A percentile compares a stretch with the other conserved stretches of the same genome.
These are phyloP conservation scores for Nakaseomyces bracarensis DNA, from an alignment of 1,139 yeast genomes.

Conservation along the genomic window DNA sequence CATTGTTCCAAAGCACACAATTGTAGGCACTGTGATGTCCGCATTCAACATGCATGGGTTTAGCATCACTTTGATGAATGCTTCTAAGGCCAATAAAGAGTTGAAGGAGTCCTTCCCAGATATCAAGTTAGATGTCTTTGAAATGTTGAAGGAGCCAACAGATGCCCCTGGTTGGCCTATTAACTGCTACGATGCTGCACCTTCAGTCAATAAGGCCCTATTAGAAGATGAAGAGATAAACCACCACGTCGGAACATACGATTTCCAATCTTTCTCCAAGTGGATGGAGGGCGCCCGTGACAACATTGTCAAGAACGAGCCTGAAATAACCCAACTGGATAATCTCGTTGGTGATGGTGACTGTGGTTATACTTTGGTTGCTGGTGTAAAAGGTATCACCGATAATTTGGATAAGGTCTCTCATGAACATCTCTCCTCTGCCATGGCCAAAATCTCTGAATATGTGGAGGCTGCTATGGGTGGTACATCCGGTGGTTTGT, in stretches of 20 bases:
- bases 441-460: slow-evolving; percentile 58
- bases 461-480: slow-evolving; percentile 88
- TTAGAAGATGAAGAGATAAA: slow-evolving; percentile 35
- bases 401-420: slow-evolving; percentile 43
- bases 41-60: slow-evolving; percentile 90
- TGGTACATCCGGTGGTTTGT: slow-evolving; percentile 92
- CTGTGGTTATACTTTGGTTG: slow-evolving; percentile 83
- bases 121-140: slow-evolving; percentile 37
- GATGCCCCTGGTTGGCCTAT: slow-evolving; percentile 77
- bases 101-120: slow-evolving; percentile 32
- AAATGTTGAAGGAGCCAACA: slow-evolving; percentile 58
- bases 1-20: slow-evolving; percentile 56
- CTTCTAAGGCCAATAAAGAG: slow-evolving; percentile 40
- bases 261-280: slow-evolving; percentile 34
- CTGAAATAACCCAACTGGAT: slow-evolving; percentile 75
- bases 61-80: slow-evolving; percentile 68
- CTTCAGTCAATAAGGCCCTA: slow-evolving; percentile 33
- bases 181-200: slow-evolving; percentile 25
- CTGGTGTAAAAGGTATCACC: slow-evolving; percentile 70
- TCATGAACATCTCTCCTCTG: slow-evolving; percentile 43
- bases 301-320: slow-evolving; percentile 50
- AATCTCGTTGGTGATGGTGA: slow-evolving; percentile 95
- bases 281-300: slow-evolving; percentile 42
- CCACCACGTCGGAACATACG: slow-evolving; percentile 35
- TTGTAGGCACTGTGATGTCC: slow-evolving; percentile 71